Conservation (phyloP, 257 asterid species). For the Solanum raphanifolium region DNA sequence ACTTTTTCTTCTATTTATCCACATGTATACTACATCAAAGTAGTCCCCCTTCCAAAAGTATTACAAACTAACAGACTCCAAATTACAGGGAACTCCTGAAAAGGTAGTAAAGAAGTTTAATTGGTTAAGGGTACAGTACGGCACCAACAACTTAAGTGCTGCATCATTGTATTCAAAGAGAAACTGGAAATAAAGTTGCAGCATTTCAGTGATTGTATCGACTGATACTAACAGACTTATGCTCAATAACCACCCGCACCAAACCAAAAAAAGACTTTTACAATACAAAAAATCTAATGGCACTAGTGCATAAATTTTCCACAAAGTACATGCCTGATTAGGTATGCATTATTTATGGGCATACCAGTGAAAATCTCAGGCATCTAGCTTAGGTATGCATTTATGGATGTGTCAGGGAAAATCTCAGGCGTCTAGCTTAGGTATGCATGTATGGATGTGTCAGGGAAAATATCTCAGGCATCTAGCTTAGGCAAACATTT, state of each 20-base stretch:
- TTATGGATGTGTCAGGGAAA: neutral
- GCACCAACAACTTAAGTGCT: neutral
- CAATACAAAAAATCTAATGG: neutral
- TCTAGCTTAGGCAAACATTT: neutral
- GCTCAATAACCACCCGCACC: neutral
- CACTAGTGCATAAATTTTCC: neutral
- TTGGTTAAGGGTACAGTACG: neutral
- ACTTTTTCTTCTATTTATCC: neutral
- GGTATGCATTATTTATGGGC: neutral
- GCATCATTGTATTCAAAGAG: neutral
- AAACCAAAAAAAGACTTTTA: neutral
- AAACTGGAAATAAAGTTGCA: neutral
- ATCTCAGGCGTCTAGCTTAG: neutral
- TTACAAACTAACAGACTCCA: neutral
- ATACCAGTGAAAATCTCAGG: neutral
- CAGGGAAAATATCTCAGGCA: neutral
- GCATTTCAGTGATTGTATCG: neutral
- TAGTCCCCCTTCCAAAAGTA: neutral
- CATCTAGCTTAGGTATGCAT: neutral
- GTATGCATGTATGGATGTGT: neutral
- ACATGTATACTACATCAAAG: neutral
- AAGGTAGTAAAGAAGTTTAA: neutral
- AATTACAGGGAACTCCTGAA: neutral
- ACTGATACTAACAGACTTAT: neutral
- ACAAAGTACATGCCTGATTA: neutral